These are phyloP conservation scores for Colletotrichum sp. DNA, from an alignment of 2,329 filamentous ascomycete genomes.

Conservation along the genomic window DNA sequence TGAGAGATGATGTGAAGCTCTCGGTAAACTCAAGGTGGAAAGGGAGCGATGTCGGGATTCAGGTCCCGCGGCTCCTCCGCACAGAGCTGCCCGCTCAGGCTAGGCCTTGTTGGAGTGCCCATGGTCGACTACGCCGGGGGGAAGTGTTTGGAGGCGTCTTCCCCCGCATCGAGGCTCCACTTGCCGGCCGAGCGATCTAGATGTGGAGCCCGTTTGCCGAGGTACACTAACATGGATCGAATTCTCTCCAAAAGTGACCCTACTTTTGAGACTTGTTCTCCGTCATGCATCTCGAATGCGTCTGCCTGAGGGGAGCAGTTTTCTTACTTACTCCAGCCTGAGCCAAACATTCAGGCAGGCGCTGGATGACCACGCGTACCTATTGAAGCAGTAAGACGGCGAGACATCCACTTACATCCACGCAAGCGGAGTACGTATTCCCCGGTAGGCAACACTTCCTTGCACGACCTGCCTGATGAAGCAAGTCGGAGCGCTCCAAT, in stretches of 20 bases:
- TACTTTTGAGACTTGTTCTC: not conserved
- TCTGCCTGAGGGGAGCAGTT: not conserved
- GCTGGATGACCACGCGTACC: not conserved
- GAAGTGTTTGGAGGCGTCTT: not conserved
- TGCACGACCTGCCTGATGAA: slow-evolving; percentile 4
- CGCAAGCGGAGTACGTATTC: not conserved
- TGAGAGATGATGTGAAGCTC: not conserved
- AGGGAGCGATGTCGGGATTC: slow-evolving; percentile 13
- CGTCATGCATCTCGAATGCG: not conserved
- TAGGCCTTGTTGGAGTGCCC: not conserved
- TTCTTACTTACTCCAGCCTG: not conserved
- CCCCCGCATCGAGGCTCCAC: slow-evolving; percentile 20
- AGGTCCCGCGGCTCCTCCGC: slow-evolving; percentile 6
- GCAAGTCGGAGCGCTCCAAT: not conserved
- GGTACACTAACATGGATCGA: not conserved
- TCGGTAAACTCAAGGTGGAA: not conserved
- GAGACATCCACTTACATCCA: not conserved
- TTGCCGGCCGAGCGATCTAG: slow-evolving; percentile 12
- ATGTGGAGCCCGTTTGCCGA: slow-evolving; percentile 14
- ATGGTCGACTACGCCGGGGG: not conserved
- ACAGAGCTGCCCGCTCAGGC: slow-evolving; percentile 1
- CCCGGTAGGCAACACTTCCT: not conserved
- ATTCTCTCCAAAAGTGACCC: not conserved
- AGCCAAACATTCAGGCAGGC: not conserved
- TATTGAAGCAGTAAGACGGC: not conserved